These are phyloP conservation scores for Taiwanofungus camphoratus DNA, from an alignment of 1,284 basidiomycete species.

Conservation along the genomic window DNA sequence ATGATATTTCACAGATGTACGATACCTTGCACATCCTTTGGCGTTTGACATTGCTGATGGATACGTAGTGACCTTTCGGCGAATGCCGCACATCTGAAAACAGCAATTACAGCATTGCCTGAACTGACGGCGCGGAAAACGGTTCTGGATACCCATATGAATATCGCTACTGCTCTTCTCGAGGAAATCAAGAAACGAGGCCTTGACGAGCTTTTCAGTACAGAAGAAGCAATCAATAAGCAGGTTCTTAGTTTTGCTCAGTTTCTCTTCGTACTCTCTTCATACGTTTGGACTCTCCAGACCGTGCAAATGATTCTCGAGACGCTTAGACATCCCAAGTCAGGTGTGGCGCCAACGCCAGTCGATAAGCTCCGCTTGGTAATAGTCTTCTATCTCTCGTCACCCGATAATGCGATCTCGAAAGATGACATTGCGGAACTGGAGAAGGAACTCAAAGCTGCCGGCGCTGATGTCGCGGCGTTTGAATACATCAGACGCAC, in stretches of 20 bases:
- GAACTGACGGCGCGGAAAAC: constrained; percentile 96
- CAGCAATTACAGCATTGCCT: constrained; percentile 96
- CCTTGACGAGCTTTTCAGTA: constrained; percentile 94
- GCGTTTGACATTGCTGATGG: neutral
- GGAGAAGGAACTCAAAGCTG: constrained; percentile 78
- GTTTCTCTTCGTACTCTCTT: constrained; percentile 1
- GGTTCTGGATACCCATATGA: constrained; percentile 98
- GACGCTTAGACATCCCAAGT: constrained; percentile 63
- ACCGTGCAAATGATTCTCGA: constrained; percentile 81
- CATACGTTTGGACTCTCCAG: constrained; percentile 31
- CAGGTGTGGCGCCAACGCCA: constrained; percentile 62
- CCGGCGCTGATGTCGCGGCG: constrained; percentile 78
- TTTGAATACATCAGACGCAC: constrained; percentile 93
- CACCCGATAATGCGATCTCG: constrained; percentile 71
- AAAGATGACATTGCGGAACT: constrained; percentile 87
- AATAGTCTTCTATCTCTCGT: constrained; percentile 90
- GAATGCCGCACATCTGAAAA: constrained; percentile 94
- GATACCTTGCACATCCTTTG: neutral
- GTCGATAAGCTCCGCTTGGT: constrained; percentile 92
- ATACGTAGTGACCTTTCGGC: constrained; percentile 78
- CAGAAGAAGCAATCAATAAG: constrained; percentile 86
- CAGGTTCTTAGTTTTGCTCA: constrained; percentile 43
- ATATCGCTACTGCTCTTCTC: constrained; percentile 93
- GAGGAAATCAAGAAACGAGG: constrained; percentile 96
- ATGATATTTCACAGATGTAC: constrained; percentile 90